These are phyloP conservation scores for Zanthoxylum bungeanum DNA, from an alignment of 345 rosid genomes.

Conservation along the genomic window DNA sequence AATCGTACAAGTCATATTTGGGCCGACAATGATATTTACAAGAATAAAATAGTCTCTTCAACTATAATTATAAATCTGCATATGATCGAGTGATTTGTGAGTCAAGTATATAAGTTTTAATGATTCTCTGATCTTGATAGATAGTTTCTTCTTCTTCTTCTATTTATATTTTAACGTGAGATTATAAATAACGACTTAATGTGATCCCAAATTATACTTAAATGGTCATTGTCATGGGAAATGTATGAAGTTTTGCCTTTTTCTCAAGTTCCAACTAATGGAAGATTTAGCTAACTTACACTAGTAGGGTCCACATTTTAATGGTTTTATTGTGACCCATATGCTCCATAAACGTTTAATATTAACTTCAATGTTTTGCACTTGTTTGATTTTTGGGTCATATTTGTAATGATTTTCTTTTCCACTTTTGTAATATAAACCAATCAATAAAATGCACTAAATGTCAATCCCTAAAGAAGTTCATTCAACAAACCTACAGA, in stretches of 20 bases:
- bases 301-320: slow-evolving; percentile 2
- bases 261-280: slow-evolving; percentile 11
- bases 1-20: no score
- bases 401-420: not conserved
- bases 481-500: not conserved
- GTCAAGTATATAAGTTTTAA: not conserved
- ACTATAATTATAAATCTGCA: no score
- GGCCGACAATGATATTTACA: no score
- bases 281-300: slow-evolving; percentile 19
- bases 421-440: not conserved
- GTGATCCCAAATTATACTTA: slow-evolving; percentile 24
- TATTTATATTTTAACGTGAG: no score
- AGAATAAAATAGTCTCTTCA: no score
- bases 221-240: slow-evolving; percentile 28
- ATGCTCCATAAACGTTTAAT: not conserved
- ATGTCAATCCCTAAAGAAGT: not conserved
- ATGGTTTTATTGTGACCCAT: not conserved
- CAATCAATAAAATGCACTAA: not conserved
- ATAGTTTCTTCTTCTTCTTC: not conserved
- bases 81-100: no score
- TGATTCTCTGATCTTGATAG: not conserved
- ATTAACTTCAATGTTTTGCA: not conserved
- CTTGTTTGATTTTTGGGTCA: not conserved
- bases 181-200: not conserved
- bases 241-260: slow-evolving; percentile 19